Evolutionary conservation across 371 early-diverging fungal species (phyloP).

Genomic region (Sporodiniella umbellata): DNA sequence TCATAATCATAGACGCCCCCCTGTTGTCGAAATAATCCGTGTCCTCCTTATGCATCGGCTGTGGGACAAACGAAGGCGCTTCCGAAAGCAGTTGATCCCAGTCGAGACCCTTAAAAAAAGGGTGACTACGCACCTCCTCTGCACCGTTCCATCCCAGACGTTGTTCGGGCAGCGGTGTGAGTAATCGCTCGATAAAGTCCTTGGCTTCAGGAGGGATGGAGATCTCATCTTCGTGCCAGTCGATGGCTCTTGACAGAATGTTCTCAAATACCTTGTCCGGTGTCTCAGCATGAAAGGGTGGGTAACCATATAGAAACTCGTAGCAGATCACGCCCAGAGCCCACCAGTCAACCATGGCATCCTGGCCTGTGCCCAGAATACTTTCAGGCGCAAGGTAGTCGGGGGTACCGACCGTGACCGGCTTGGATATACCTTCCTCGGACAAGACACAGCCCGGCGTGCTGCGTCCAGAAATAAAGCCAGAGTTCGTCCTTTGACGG

Average conservation of each 20-base stretch:
- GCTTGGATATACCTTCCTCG: neutral
- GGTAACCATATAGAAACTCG: conserved; percentile 63
- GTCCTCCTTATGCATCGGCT: conserved; percentile 74
- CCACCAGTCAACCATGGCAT: conserved; percentile 84
- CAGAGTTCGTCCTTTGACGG: conserved; percentile 24
- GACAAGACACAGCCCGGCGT: conserved; percentile 6
- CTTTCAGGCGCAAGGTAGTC: conserved; percentile 97
- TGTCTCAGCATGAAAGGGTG: conserved; percentile 84
- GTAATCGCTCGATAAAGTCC: conserved; percentile 83
- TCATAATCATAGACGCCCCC: conserved; percentile 64
- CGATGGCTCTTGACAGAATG: conserved; percentile 71
- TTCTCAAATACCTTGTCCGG: conserved; percentile 86
- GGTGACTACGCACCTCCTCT: conserved; percentile 63
- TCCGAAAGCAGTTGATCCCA: conserved; percentile 68
- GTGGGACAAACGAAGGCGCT: conserved; percentile 85
- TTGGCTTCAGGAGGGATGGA: conserved; percentile 78
- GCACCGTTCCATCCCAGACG: conserved; percentile 77
- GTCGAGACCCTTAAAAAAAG: conserved; percentile 61
- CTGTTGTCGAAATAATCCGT: conserved; percentile 94
- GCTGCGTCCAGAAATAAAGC: conserved; percentile 14
- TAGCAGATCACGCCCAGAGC: neutral
- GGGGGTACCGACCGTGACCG: conserved; percentile 81
- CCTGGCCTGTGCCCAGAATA: conserved; percentile 84
- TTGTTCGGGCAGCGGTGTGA: conserved; percentile 68
- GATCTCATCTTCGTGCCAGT: conserved; percentile 66